Conservation (phyloP, 345 rosid species). For the Gossypium sturtianum region DNA sequence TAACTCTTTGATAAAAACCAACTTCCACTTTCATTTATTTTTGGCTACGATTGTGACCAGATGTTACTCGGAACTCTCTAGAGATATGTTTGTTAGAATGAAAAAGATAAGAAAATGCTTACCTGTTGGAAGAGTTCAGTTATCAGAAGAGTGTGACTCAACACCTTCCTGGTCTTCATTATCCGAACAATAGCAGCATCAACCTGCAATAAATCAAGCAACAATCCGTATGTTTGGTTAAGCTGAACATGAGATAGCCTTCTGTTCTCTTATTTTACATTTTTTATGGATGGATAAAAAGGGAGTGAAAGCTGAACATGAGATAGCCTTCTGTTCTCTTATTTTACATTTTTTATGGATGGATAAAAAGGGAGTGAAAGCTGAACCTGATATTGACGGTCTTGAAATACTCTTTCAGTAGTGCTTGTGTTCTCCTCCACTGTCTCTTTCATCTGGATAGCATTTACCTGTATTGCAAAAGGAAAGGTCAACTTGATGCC, state of each 20-base stretch:
- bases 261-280: neutral
- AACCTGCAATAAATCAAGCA: constrained; percentile 38
- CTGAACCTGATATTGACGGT: constrained; percentile 94
- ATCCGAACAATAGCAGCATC: constrained; percentile 99
- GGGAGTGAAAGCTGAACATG: constrained; percentile 15
- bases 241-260: neutral
- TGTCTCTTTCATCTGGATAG: constrained; percentile 99
- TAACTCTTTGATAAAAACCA: neutral
- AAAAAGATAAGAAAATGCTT: constrained; percentile 12
- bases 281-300: neutral
- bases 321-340: neutral
- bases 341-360: neutral
- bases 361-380: neutral
- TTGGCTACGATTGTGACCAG: neutral
- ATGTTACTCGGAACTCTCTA: neutral
- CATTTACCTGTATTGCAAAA: constrained; percentile 70
- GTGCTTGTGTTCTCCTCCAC: constrained; percentile 98
- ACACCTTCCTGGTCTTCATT: constrained; percentile 97
- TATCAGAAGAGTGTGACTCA: constrained; percentile 94
- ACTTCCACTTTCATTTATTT: neutral
- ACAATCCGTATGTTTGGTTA: neutral
- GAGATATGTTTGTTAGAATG: neutral
- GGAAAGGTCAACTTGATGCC: neutral
- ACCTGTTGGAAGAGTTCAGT: constrained; percentile 99
- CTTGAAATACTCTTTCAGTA: constrained; percentile 95